These are phyloP conservation scores for Vigna nakashimae DNA, from an alignment of 306 rosid genomes.

Conservation along the genomic window DNA sequence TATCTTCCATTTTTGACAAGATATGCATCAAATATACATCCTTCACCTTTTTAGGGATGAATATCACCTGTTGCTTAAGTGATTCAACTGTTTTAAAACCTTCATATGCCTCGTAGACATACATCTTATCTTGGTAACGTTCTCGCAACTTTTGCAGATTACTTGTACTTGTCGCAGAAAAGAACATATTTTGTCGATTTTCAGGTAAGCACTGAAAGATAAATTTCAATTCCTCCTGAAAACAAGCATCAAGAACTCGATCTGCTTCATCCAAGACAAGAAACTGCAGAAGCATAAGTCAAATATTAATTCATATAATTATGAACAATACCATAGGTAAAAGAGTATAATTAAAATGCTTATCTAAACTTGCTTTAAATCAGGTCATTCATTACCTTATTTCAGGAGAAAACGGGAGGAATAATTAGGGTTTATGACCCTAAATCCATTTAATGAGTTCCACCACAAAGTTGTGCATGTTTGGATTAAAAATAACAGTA, in stretches of 20 bases:
- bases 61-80: slow-evolving; percentile 72
- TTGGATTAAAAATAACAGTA: too few relatives aligned
- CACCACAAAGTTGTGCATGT: too few relatives aligned
- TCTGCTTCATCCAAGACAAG: slow-evolving; percentile 97
- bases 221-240: slow-evolving; percentile 81
- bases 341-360: too few relatives aligned
- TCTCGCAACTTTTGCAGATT: slow-evolving; percentile 68
- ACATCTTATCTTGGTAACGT: slow-evolving; percentile 75
- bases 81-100: slow-evolving; percentile 84
- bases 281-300: slow-evolving; percentile 56
- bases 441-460: too few relatives aligned
- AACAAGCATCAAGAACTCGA: slow-evolving; percentile 80
- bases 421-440: too few relatives aligned
- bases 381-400: too few relatives aligned
- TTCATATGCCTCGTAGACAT: slow-evolving; percentile 80
- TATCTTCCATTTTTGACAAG: slow-evolving; percentile 77
- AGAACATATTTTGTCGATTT: slow-evolving; percentile 78
- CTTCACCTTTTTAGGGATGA: slow-evolving; percentile 73
- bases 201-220: slow-evolving; percentile 83
- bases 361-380: too few relatives aligned
- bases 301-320: slow-evolving; percentile 9
- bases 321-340: slow-evolving; percentile 16
- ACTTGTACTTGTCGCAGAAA: slow-evolving; percentile 84
- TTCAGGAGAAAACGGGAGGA: too few relatives aligned
- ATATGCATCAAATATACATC: slow-evolving; percentile 79